Conservation (phyloP, 2,329 filamentous ascomycete species). For the Botrytis paeoniae region DNA sequence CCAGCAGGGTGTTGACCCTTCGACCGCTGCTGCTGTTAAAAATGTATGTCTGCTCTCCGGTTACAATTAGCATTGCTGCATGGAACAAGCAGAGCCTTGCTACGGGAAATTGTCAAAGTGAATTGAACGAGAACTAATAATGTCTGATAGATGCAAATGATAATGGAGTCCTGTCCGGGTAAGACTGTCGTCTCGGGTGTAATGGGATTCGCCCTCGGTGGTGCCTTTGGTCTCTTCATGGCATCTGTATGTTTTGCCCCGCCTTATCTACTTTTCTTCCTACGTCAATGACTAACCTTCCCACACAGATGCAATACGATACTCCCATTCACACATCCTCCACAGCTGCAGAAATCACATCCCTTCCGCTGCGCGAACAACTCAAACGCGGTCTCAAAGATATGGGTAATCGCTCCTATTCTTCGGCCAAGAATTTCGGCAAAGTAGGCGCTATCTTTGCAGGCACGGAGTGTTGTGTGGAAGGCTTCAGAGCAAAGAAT, state of each 20-base stretch:
- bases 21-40: conserved; percentile 35
- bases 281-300: conserved; percentile 6
- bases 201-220: conserved; percentile 92
- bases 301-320: conserved; percentile 88
- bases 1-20: conserved; percentile 29
- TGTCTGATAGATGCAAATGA: conserved; percentile 35
- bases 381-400: conserved; percentile 85
- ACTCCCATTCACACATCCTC: conserved; percentile 63
- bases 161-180: conserved; percentile 86
- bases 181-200: conserved; percentile 88
- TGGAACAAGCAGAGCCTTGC: not conserved
- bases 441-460: conserved; percentile 88
- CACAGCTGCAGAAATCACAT: conserved; percentile 44
- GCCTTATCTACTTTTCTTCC: conserved; percentile 1
- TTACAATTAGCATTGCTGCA: not conserved
- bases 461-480: conserved; percentile 93
- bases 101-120: not conserved
- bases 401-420: conserved; percentile 82
- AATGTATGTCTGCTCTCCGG: conserved; percentile 29
- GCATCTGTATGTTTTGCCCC: conserved; percentile 66
- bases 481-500: conserved; percentile 89
- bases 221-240: conserved; percentile 97
- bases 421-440: conserved; percentile 90
- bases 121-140: not conserved
- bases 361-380: conserved; percentile 81